Evolutionary conservation across 2,329 filamentous ascomycete genomes (phyloP).

Genomic region (Colletotrichum abscissum): DNA sequence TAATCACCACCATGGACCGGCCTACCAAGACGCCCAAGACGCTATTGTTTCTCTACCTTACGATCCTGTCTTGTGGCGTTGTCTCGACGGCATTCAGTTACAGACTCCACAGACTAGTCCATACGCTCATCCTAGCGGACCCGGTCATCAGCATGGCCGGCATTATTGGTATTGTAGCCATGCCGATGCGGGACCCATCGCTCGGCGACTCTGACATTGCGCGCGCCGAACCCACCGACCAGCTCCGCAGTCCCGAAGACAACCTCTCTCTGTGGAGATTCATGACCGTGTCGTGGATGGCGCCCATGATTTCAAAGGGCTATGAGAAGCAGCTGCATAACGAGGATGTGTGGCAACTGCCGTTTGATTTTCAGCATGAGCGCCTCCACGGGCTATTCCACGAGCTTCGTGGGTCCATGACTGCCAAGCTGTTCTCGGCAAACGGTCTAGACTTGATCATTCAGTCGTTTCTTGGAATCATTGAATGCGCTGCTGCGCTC

Average conservation of each 20-base stretch:
- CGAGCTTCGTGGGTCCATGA: slow-evolving; percentile 77
- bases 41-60: slow-evolving; percentile 51
- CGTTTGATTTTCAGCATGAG: slow-evolving; percentile 84
- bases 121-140: slow-evolving; percentile 41
- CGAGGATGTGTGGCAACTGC: slow-evolving; percentile 84
- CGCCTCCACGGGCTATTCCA: slow-evolving; percentile 81
- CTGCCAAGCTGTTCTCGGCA: slow-evolving; percentile 75
- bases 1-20: slow-evolving; percentile 51
- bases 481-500: slow-evolving; percentile 68
- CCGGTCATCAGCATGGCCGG: slow-evolving; percentile 40
- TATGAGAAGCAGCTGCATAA: slow-evolving; percentile 75
- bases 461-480: slow-evolving; percentile 70
- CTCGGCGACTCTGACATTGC: slow-evolving; percentile 69
- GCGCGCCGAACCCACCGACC: slow-evolving; percentile 65
- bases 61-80: slow-evolving; percentile 46
- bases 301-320: slow-evolving; percentile 76
- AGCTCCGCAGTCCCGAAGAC: slow-evolving; percentile 81
- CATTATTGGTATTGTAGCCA: slow-evolving; percentile 59
- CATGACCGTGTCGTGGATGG: slow-evolving; percentile 87
- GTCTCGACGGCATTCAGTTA: slow-evolving; percentile 42
- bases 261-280: slow-evolving; percentile 84
- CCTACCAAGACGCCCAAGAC: slow-evolving; percentile 55
- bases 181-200: slow-evolving; percentile 75
- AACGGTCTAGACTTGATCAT: slow-evolving; percentile 85
- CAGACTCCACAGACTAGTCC: slow-evolving; percentile 32